These are phyloP conservation scores for Allium cepa DNA, from an alignment of 106 monocot species.

Conservation along the genomic window DNA sequence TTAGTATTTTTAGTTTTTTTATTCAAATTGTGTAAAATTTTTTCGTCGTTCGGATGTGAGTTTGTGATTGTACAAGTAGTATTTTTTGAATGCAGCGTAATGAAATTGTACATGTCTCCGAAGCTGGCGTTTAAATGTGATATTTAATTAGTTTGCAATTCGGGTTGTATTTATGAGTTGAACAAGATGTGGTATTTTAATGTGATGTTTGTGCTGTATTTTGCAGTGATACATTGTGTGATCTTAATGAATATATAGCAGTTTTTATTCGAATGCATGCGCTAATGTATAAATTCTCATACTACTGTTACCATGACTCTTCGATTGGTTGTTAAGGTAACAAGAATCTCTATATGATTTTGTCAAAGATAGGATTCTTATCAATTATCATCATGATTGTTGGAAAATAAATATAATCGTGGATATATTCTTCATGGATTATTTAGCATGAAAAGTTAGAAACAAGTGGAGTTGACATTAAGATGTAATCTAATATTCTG, in stretches of 20 bases:
- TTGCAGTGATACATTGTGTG: not conserved
- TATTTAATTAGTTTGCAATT: not conserved
- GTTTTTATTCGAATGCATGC: not conserved
- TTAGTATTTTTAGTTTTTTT: not conserved
- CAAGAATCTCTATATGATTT: not conserved
- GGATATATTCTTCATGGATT: not conserved
- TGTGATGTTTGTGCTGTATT: not conserved
- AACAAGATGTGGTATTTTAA: not conserved
- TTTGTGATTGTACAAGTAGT: not conserved
- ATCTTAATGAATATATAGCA: not conserved
- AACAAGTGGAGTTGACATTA: not conserved
- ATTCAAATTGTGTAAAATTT: too few species aligned
- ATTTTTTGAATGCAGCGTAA: conserved; percentile 1
- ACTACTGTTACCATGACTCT: not conserved
- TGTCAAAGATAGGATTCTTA: not conserved
- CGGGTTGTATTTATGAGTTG: not conserved
- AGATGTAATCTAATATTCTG: not conserved
- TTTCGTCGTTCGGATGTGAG: not conserved
- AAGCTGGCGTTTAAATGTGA: not conserved
- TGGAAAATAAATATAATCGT: not conserved
- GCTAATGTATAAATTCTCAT: not conserved
- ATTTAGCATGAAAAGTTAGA: not conserved
- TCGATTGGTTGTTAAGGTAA: not conserved
- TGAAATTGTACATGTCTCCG: not conserved
- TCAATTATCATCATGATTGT: not conserved